Evolutionary conservation across 768 basidiomycete species (phyloP), one percentile per base, ranked within the genome.

Genomic region (Tricholoma sp.): DNA sequence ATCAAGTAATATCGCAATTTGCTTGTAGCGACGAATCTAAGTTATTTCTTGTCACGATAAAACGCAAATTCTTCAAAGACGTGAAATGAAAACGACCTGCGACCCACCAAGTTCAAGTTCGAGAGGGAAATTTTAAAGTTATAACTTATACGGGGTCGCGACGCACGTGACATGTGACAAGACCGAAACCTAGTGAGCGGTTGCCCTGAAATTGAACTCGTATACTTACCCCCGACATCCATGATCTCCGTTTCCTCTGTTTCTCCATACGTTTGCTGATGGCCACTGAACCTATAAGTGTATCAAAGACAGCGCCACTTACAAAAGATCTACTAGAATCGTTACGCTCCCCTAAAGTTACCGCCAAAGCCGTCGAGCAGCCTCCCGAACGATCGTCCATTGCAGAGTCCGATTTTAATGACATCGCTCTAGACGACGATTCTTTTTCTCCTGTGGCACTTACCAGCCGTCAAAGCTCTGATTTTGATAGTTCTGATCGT

Each of bases 371-470:
- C 55, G 57, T 57, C 58, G 59, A 61, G 52, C 56, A 60, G 54
- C 68, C 67, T 47, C 65, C 68, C 15, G 66, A 62, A 61, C 67
- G 71, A 45, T 66, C 70, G 53, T 86, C 83, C 18, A 65, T 59
- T 39, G 55, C 81, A 4, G 79, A 79, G 51, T 79, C 84, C 15
- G 86, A 87, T 60, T 80, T 86, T 62, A 86, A 85, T 59, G 86
- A 89, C 55, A 75, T 84, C 61, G 80, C 77, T 33, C 71, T 82
- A 8, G 80, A 81, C 56, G 80, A 82, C 55, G 79, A 80, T 18
- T 52, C 59, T 33, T 71, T 76, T 51, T 74, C 75, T 29, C 68
- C 78, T 6, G 65, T 76, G 36, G 68, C 72, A 20, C 62, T 75
- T 36, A 72, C 72, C 33, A 36, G 42, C 20, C 50, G 55, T 66